Evolutionary conservation across 1,139 yeast species (phyloP).

Genomic region (Meyerozyma guilliermondii): DNA sequence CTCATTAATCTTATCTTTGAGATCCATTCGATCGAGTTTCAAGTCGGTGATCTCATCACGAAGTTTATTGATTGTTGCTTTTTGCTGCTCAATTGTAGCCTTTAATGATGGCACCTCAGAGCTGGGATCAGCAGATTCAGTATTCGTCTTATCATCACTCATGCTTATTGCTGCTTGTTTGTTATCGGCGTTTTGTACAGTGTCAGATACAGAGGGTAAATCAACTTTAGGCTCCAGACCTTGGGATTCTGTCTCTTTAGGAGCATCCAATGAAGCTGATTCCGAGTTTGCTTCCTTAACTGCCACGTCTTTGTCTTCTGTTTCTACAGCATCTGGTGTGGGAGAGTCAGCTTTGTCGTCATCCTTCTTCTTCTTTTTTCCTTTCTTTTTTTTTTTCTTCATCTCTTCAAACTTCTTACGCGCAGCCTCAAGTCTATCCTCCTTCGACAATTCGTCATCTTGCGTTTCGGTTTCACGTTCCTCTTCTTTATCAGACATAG

Average conservation of each 20-base stretch:
- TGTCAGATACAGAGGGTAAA: slow-evolving; percentile 6
- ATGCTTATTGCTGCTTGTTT: slow-evolving; percentile 1
- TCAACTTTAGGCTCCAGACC: slow-evolving; percentile 6
- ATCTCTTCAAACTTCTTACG: slow-evolving; percentile 58
- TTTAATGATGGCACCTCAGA: slow-evolving; percentile 9
- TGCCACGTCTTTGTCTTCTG: slow-evolving; percentile 3
- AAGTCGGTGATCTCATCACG: slow-evolving; percentile 44
- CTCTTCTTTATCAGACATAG: slow-evolving; percentile 5
- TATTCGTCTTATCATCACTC: neutral
- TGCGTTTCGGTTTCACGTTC: slow-evolving; percentile 7
- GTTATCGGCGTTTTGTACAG: slow-evolving; percentile 3
- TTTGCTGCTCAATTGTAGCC: slow-evolving; percentile 20
- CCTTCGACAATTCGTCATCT: slow-evolving; percentile 33
- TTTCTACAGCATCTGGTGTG: slow-evolving; percentile 6
- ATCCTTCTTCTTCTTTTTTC: slow-evolving; percentile 25
- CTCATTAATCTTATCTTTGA: slow-evolving; percentile 31
- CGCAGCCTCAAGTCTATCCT: slow-evolving; percentile 60
- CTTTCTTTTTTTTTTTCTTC: slow-evolving; percentile 55
- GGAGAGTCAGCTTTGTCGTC: slow-evolving; percentile 8
- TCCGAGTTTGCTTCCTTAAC: slow-evolving; percentile 5
- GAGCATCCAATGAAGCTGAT: neutral
- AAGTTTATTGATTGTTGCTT: slow-evolving; percentile 32
- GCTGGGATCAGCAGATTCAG: neutral
- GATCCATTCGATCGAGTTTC: slow-evolving; percentile 43
- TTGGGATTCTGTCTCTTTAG: slow-evolving; percentile 2